A percentile compares a stretch with the other conserved stretches of the same genome.
These are phyloP conservation scores for Coffea humblotiana DNA, from an alignment of 305 asterid species.

Conservation along the genomic window DNA sequence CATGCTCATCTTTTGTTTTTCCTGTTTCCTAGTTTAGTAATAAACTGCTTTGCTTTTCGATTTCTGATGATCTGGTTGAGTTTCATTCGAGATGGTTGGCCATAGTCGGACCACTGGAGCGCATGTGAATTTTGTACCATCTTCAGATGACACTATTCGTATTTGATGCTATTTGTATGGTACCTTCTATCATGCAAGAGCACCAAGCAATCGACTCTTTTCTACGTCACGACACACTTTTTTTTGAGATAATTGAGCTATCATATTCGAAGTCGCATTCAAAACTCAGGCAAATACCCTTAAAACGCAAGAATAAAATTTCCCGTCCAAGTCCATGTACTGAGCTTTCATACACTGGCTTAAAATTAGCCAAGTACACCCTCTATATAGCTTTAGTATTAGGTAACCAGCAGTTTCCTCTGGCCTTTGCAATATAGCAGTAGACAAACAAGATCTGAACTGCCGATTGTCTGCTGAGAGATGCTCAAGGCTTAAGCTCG, in stretches of 20 bases:
- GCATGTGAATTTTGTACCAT: background rate
- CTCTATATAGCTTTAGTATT: background rate
- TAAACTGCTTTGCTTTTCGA: background rate
- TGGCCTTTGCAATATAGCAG: background rate
- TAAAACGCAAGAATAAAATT: background rate
- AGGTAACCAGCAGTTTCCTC: background rate
- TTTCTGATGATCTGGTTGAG: background rate
- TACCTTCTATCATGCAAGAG: background rate
- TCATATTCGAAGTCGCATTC: background rate
- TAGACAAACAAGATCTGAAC: background rate
- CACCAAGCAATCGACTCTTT: background rate
- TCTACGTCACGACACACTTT: background rate
- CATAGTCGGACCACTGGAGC: background rate
- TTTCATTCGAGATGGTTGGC: constrained; percentile 12
- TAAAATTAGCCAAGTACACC: background rate
- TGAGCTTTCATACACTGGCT: background rate
- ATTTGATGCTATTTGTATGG: background rate
- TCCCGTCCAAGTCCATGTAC: background rate
- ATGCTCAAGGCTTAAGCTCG: background rate
- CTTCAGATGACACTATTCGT: background rate
- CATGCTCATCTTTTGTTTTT: background rate
- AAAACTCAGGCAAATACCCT: background rate
- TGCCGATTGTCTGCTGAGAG: background rate
- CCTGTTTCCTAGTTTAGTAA: background rate
- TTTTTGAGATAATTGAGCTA: background rate